These are phyloP conservation scores for Hamigera avellanea DNA, from an alignment of 495 filamentous ascomycete genomes.

Conservation along the genomic window DNA sequence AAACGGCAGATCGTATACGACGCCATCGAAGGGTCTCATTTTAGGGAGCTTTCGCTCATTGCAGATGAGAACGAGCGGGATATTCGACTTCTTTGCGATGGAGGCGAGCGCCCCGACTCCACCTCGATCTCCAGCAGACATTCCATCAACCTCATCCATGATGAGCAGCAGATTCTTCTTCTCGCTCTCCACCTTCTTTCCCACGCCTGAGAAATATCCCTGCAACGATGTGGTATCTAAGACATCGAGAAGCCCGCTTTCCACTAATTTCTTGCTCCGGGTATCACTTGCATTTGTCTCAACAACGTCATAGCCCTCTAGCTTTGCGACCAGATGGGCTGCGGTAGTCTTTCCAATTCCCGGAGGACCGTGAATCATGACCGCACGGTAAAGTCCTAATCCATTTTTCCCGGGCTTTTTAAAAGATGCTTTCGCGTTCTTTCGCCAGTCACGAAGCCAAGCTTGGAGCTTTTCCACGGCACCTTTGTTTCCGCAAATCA, in stretches of 20 bases:
- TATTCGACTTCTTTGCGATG: conserved; percentile 85
- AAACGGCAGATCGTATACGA: conserved; percentile 78
- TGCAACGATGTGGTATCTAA: conserved; percentile 86
- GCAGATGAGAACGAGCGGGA: conserved; percentile 95
- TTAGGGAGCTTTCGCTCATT: conserved; percentile 88
- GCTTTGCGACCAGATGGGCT: conserved; percentile 82
- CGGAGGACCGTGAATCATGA: conserved; percentile 89
- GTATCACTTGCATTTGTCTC: conserved; percentile 96
- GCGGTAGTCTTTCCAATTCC: conserved; percentile 98
- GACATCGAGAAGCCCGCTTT: conserved; percentile 72
- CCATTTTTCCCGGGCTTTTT: conserved; percentile 72
- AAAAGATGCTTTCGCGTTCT: conserved; percentile 62
- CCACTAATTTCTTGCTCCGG: conserved; percentile 94
- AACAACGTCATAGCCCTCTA: conserved; percentile 86
- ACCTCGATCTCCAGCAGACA: conserved; percentile 94
- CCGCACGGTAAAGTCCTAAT: conserved; percentile 61
- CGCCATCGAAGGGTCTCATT: conserved; percentile 92
- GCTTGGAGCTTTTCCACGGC: conserved; percentile 78
- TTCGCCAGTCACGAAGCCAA: conserved; percentile 78
- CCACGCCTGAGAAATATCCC: conserved; percentile 83
- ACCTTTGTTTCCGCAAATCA: conserved; percentile 93
- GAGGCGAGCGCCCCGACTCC: conserved; percentile 90
- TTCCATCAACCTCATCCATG: conserved; percentile 99
- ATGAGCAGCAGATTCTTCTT: conserved; percentile 92
- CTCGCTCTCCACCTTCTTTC: conserved; percentile 61